A percentile compares a stretch with the other conserved stretches of the same genome.
These are phyloP conservation scores for Closterium sp. DNA, from an alignment of 139 green algal genomes.

Conservation along the genomic window DNA sequence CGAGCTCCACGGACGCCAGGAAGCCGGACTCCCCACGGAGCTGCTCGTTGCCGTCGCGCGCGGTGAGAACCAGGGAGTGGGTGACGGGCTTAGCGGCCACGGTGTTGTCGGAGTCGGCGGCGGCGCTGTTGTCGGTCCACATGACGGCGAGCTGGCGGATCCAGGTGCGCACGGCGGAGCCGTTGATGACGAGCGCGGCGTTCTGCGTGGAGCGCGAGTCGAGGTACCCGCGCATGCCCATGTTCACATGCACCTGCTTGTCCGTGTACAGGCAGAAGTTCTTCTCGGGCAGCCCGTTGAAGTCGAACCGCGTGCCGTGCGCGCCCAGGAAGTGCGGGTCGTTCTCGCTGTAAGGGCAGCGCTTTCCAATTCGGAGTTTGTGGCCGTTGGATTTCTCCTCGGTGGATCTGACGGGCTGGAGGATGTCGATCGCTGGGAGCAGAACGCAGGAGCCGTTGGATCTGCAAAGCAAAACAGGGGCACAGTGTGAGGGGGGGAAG, in stretches of 20 bases:
- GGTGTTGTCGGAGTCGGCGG: background rate
- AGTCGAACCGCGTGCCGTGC: conserved; percentile 23
- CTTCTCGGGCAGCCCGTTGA: conserved; percentile 23
- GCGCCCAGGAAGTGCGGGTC: conserved; percentile 20
- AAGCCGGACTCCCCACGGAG: background rate
- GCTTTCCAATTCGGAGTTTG: background rate
- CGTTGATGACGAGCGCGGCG: background rate
- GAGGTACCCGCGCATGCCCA: conserved; percentile 26
- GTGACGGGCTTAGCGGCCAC: background rate
- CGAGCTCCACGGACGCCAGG: conserved; percentile 2
- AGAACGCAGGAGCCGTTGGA: background rate
- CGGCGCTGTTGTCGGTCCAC: background rate
- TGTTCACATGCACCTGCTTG: conserved; percentile 18
- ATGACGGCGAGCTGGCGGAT: conserved; percentile 11
- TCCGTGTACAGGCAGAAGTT: conserved; percentile 25
- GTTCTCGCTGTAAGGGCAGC: background rate
- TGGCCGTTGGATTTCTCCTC: background rate
- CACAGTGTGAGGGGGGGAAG: background rate
- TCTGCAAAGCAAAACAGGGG: background rate
- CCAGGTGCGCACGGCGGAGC: conserved; percentile 7
- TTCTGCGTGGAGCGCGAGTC: background rate
- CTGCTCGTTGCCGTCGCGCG: conserved; percentile 13
- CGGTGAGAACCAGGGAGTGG: conserved; percentile 4
- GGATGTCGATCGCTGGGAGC: background rate
- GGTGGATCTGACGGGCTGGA: background rate